Base-by-base conservation (phyloP, 1,284 basidiomycete genomes). In the Cryptococcus neoformans region DNA sequence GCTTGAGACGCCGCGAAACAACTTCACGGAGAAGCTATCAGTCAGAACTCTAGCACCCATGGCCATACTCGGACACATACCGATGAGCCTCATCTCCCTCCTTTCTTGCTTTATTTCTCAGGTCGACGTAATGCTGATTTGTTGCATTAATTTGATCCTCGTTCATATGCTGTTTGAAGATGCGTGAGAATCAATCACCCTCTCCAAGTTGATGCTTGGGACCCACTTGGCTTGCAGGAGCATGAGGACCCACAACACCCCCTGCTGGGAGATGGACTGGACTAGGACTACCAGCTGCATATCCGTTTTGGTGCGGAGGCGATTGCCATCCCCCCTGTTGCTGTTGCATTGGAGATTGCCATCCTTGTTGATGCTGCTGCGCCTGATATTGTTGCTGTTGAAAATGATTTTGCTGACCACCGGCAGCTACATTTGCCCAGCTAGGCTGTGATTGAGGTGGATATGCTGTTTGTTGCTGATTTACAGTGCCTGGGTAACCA, bases 51-150 rank as follows among this genome's bases (percentile, higher is more conserved):
- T 28, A 21, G 28, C 28, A 28, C 4, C 28, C 4, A 21, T 28
- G 5, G n/a, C 4, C 41, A 14, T 14, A 21, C 11, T n/a, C 14
- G 6, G 16, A 2, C 8, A 61, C 68, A 21, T 54, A 73, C 67
- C 65, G 55, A 63, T 77, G 75, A 49, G 76, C 74, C 42, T 82
- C 68, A 66, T 78, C 77, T 2, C 88, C 88, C 65, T 88, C 87
- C 51, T 83, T 81, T 51, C 85, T 86, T 8, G 91, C 92, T 61
- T 84, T 82, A 55, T 84, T 83, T 16, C 92, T 84, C 41, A 93
- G 81, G 17, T 80, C 74, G 53, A 80, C 76, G 68, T 93, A 93
- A 62, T 87, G 80, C 35, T 82, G 80, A 67, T 91, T 84, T 62
- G 65, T 64, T 40, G 63, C 62, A 47, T 73, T 70, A 39, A 68